A percentile compares a stretch with the other conserved stretches of the same genome.
Evolutionary conservation across 305 asterid genomes (phyloP).

Genomic region (Fraxinus greggii): DNA sequence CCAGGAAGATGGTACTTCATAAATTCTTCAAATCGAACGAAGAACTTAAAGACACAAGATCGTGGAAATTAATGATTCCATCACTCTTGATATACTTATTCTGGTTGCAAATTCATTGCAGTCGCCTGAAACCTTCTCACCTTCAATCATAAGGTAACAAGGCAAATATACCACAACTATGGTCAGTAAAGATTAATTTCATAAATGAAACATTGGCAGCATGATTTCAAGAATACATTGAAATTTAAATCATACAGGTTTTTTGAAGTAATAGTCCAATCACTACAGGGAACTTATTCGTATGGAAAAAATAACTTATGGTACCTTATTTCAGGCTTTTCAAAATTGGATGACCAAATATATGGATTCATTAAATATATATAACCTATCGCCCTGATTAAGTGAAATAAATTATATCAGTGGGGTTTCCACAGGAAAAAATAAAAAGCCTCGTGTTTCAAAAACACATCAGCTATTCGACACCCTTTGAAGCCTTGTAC

Average conservation of each 20-base stretch:
- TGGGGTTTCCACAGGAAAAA: background rate
- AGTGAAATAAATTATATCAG: conserved; percentile 11
- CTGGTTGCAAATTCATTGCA: background rate
- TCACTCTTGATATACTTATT: background rate
- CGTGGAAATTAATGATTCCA: background rate
- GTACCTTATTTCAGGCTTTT: conserved; percentile 23
- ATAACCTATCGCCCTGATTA: conserved; percentile 15
- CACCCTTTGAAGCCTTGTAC: conserved; percentile 56
- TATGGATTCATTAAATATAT: conserved; percentile 14
- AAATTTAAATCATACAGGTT: background rate
- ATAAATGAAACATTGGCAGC: background rate
- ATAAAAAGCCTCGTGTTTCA: conserved; percentile 7
- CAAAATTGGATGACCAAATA: conserved; percentile 38
- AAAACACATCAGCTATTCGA: conserved; percentile 38
- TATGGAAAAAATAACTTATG: background rate
- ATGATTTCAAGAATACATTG: background rate
- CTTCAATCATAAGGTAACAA: background rate
- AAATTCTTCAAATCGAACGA: background rate
- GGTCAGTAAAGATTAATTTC: background rate
- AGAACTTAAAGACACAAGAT: background rate
- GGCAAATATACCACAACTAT: background rate
- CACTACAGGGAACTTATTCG: conserved; percentile 18
- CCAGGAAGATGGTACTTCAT: background rate
- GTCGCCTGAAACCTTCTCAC: background rate
- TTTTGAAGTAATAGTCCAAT: background rate